Evolutionary conservation across 176 grass and related monocot species (phyloP).

Genomic region (Oryza longistaminata): DNA sequence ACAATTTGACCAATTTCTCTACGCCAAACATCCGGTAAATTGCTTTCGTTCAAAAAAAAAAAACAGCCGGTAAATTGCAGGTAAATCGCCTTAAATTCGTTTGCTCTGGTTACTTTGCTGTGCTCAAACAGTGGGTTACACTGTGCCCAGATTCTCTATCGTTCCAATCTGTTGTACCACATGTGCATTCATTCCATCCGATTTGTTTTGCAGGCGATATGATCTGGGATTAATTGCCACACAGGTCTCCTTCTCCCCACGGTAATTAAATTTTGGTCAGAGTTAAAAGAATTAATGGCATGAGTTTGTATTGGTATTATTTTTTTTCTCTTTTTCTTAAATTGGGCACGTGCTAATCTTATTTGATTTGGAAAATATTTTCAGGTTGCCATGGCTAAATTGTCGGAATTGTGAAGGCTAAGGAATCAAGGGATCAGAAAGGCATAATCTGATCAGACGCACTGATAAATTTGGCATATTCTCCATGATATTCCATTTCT

Average conservation of each 20-base stretch:
- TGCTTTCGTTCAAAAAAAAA: neutral
- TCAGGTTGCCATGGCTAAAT: too few relatives aligned
- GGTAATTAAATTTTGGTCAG: neutral
- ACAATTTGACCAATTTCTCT: neutral
- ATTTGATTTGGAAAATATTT: too few relatives aligned
- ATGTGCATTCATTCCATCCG: neutral
- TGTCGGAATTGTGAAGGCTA: neutral
- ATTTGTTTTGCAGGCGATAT: neutral
- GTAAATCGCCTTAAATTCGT: neutral
- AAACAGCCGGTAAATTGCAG: neutral
- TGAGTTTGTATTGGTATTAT: neutral
- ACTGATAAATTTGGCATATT: too few relatives aligned
- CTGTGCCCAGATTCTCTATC: neutral
- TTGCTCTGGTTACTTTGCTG: neutral
- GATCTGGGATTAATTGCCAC: neutral
- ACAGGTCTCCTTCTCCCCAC: neutral
- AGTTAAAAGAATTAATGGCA: neutral
- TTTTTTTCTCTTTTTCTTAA: neutral
- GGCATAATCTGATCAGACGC: too few relatives aligned
- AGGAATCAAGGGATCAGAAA: neutral
- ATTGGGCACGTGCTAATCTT: too few relatives aligned
- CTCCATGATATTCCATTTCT: neutral
- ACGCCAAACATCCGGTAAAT: neutral
- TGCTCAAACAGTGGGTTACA: neutral
- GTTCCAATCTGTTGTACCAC: neutral